A percentile compares a stretch with the other conserved stretches of the same genome.
These are phyloP conservation scores for Diaporthe humulicola DNA, from an alignment of 2,329 filamentous ascomycete species.

Conservation along the genomic window DNA sequence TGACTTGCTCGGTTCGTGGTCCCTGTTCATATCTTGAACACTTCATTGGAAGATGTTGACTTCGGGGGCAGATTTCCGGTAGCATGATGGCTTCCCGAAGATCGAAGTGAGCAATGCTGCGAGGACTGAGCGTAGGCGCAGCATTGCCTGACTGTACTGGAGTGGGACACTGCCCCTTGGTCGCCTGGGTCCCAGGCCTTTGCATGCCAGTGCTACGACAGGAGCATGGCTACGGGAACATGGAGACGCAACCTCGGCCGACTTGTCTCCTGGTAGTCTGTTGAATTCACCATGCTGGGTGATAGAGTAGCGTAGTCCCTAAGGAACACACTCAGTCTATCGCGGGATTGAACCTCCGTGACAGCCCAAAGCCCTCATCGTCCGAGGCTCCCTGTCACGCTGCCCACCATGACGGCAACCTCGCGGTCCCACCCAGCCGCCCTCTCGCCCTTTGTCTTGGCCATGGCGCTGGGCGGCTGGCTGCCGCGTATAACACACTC, in stretches of 20 bases:
- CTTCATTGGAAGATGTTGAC: neutral
- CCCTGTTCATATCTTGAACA: neutral
- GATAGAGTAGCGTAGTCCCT: no score
- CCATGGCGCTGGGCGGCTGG: constrained; percentile 71
- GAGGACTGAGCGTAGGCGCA: neutral
- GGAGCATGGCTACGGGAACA: neutral
- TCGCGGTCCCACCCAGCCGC: constrained; percentile 84
- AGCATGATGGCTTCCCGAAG: neutral
- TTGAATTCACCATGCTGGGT: neutral
- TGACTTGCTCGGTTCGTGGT: no score
- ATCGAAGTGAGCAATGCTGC: neutral
- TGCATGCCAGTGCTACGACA: accelerated
- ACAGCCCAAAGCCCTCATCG: constrained; percentile 47
- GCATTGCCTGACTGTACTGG: neutral
- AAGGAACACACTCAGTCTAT: neutral
- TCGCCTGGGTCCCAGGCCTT: neutral
- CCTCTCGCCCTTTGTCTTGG: constrained; percentile 58
- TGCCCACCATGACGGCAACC: constrained; percentile 93
- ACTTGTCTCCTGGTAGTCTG: neutral
- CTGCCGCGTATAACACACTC: constrained; percentile 87
- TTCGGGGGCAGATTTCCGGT: neutral
- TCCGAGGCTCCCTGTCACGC: constrained; percentile 74
- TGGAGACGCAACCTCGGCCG: neutral
- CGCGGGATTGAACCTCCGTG: neutral
- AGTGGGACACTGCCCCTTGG: neutral